A percentile compares a stretch with the other conserved stretches of the same genome.
Evolutionary conservation across 2,329 filamentous ascomycete species (phyloP).

Genomic region (Cladobotryum mycophilum): DNA sequence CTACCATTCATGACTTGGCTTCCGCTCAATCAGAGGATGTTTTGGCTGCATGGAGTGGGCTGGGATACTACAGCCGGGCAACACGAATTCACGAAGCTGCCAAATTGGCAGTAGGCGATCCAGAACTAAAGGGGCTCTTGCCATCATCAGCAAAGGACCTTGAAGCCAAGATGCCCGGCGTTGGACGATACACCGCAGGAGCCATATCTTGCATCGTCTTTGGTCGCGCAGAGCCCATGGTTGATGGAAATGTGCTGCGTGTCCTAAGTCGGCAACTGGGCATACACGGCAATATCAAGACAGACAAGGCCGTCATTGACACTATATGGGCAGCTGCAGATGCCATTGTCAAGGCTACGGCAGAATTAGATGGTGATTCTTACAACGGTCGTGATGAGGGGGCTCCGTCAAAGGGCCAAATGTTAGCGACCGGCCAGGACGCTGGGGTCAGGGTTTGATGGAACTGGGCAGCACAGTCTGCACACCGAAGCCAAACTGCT

Average conservation of each 20-base stretch:
- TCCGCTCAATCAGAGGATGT: constrained; percentile 49
- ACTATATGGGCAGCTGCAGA: constrained; percentile 53
- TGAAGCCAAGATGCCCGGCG: constrained; percentile 48
- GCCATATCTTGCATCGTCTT: constrained; percentile 59
- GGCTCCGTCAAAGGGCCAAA: constrained; percentile 18
- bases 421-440: constrained; percentile 46
- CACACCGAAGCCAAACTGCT: constrained; percentile 52
- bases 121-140: constrained; percentile 39
- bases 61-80: constrained; percentile 61
- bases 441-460: constrained; percentile 61
- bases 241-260: constrained; percentile 57
- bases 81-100: constrained; percentile 54
- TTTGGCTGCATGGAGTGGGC: constrained; percentile 51
- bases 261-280: constrained; percentile 57
- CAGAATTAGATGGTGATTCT: constrained; percentile 27
- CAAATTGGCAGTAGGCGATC: constrained; percentile 40
- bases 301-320: constrained; percentile 46
- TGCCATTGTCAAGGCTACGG: constrained; percentile 46
- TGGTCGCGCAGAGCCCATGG: constrained; percentile 52
- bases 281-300: constrained; percentile 49
- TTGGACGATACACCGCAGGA: constrained; percentile 57
- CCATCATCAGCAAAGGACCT: constrained; percentile 41
- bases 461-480: constrained; percentile 59
- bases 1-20: constrained; percentile 51
- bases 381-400: constrained; percentile 10